Evolutionary conservation across 139 green algal genomes (phyloP).

Genomic region (Parachlorella kessleri): DNA sequence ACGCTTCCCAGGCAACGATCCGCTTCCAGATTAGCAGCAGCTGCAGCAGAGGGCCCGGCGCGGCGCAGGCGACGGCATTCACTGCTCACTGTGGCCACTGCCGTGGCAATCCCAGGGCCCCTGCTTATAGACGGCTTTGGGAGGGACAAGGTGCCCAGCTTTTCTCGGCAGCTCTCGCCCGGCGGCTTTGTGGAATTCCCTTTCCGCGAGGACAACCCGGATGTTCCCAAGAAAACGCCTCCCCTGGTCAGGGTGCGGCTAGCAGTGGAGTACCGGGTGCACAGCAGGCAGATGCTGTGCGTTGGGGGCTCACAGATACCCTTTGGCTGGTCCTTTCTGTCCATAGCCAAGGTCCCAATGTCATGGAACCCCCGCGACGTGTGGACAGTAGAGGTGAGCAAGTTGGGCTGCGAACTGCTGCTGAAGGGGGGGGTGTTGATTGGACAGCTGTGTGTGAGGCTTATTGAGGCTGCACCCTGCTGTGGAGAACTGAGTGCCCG

Average conservation of each 20-base stretch:
- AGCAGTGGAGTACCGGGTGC: slow-evolving; percentile 81
- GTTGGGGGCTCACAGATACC: slow-evolving; percentile 81
- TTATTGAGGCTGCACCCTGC: too few relatives aligned
- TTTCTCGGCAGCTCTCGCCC: slow-evolving; percentile 19
- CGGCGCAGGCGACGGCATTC: background rate
- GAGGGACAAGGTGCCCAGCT: slow-evolving; percentile 7
- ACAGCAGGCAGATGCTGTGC: slow-evolving; percentile 91
- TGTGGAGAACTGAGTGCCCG: too few relatives aligned
- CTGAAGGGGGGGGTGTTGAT: too few relatives aligned
- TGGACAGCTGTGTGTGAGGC: too few relatives aligned
- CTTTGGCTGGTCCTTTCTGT: slow-evolving; percentile 92
- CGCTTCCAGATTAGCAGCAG: background rate
- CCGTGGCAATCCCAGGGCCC: slow-evolving; percentile 18
- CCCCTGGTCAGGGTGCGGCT: slow-evolving; percentile 60
- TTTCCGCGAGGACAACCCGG: slow-evolving; percentile 6
- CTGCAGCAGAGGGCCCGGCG: background rate
- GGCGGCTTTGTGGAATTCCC: slow-evolving; percentile 30
- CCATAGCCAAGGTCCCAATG: slow-evolving; percentile 92
- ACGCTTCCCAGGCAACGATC: background rate
- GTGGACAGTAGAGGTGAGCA: slow-evolving; percentile 81
- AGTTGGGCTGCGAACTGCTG: too few relatives aligned
- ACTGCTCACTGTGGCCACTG: background rate
- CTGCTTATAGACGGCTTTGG: slow-evolving; percentile 17
- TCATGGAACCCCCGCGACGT: slow-evolving; percentile 82
- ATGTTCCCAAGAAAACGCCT: slow-evolving; percentile 1